Evolutionary conservation across 2,329 filamentous ascomycete genomes (phyloP), one percentile per base, ranked within the genome.

Genomic region (Emergomyces orientalis): DNA sequence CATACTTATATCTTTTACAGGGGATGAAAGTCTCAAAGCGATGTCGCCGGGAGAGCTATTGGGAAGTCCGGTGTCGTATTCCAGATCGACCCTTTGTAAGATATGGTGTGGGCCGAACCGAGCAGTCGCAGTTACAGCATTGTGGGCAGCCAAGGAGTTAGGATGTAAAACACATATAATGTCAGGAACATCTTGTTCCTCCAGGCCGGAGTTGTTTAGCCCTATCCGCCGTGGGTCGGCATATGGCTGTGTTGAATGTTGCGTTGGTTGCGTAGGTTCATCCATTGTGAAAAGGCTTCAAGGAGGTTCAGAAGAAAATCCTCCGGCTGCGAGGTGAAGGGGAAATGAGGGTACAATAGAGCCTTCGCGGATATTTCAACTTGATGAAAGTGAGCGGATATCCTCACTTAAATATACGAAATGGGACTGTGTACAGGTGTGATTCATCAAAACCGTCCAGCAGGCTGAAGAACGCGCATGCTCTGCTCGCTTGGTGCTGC

Each of bases 81-180:
- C 69, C 64, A 80, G 68, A 49, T 72, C 71, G 51, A 76, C 73
- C 62, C 79, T 78, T 63, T 84, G 81, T 11, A 89, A 77, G 25
- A 88, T 85, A 72, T 88, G 83, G 63, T 87, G 80, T 4, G 82
- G 83, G n/a, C 76, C 74, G 8, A 70, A 66, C 11, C 76, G 67
- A 13, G 83, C 80, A 25, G 85, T 84, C 2, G 79, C 75, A 51
- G 79, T 76, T n/a, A 93, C 86, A 68, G 92, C 89, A 66, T 81
- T 79, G 66, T 88, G 86, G 25, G 93, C 90, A 27, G 84, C 83
- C 47, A 85, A 80, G 2, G 91, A 90, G 67, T 85, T 85, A 13
- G 93, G 92, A 68, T 95, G 87, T 34, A 97, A 82, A 63, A 97
- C 86, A 76, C 91, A 95, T 67, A 96, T 85, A 68, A 97, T 90